Evolutionary conservation across 495 filamentous ascomycete genomes (phyloP).

Genomic region (Hypoxylon lenormandii): DNA sequence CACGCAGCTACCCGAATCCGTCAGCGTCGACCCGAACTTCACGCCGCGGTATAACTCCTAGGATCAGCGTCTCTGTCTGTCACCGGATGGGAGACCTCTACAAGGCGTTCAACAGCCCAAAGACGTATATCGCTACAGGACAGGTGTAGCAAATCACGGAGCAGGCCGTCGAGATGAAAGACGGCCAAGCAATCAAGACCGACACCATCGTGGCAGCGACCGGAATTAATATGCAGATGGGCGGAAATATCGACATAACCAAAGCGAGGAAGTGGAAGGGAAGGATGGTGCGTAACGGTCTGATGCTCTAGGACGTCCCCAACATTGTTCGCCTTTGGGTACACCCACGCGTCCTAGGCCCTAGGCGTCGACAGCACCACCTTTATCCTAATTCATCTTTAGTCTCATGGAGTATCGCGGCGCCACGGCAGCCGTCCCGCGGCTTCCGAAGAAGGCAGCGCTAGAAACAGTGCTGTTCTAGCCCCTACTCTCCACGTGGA

Average conservation of each 20-base stretch:
- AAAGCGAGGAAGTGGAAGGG: conserved; percentile 58
- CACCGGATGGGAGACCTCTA: conserved; percentile 81
- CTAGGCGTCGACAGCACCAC: conserved; percentile 68
- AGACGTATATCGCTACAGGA: conserved; percentile 74
- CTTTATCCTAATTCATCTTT: conserved; percentile 57
- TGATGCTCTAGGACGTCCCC: conserved; percentile 71
- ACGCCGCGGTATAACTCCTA: conserved; percentile 76
- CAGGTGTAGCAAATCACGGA: conserved; percentile 72
- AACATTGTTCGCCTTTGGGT: conserved; percentile 70
- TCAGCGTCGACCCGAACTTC: conserved; percentile 75
- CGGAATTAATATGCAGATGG: conserved; percentile 70
- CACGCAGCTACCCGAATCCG: conserved; percentile 64
- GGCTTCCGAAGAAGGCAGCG: background rate
- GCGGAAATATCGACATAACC: conserved; percentile 61
- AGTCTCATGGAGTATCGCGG: conserved; percentile 20
- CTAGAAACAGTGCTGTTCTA: conserved; percentile 13
- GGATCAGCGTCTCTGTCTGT: conserved; percentile 78
- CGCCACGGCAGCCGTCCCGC: conserved; percentile 1
- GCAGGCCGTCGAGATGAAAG: conserved; percentile 68
- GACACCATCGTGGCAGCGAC: conserved; percentile 84
- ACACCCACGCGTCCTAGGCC: conserved; percentile 71
- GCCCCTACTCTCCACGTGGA: conserved; percentile 17
- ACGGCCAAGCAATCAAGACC: conserved; percentile 68
- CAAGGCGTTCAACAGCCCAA: conserved; percentile 66
- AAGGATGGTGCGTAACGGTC: conserved; percentile 68